Evolutionary conservation across 441 rosid genomes (phyloP).

Genomic region (Dalechampia spathulata): DNA sequence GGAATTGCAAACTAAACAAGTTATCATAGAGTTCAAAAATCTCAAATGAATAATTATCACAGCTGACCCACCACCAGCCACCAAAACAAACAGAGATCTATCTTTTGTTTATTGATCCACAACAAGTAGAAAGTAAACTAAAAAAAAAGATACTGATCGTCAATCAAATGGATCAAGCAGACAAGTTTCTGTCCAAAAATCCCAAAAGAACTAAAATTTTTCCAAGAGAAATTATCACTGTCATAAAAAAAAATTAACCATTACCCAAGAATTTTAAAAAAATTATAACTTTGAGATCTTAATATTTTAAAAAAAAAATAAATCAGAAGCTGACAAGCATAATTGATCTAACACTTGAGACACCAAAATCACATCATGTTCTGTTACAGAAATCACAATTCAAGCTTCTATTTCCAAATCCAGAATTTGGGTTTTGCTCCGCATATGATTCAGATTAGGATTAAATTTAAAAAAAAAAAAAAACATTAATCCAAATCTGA

Average conservation of each 20-base stretch:
- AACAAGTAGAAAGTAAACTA: neutral
- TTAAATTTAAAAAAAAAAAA: neutral
- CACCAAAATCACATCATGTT: slow-evolving; percentile 6
- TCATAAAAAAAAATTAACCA: neutral
- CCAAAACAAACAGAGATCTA: slow-evolving; percentile 11
- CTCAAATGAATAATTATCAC: neutral
- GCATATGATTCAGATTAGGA: neutral
- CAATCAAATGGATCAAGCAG: neutral
- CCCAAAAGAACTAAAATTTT: too few relatives aligned
- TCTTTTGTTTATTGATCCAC: neutral
- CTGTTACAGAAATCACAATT: neutral
- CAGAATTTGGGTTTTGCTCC: neutral
- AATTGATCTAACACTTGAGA: slow-evolving; percentile 1
- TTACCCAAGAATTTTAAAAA: neutral
- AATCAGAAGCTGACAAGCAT: neutral
- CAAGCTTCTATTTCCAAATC: slow-evolving; percentile 6
- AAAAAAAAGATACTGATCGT: neutral
- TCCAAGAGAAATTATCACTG: too few relatives aligned
- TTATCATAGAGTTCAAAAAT: neutral
- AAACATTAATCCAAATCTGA: neutral
- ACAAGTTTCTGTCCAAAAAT: too few relatives aligned
- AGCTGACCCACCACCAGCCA: slow-evolving; percentile 1
- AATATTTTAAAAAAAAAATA: slow-evolving; percentile 11
- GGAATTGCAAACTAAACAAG: neutral
- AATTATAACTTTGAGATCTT: slow-evolving; percentile 1